Evolutionary conservation across 2,329 filamentous ascomycete genomes (phyloP).

Genomic region (Acrodontium crateriforme): DNA sequence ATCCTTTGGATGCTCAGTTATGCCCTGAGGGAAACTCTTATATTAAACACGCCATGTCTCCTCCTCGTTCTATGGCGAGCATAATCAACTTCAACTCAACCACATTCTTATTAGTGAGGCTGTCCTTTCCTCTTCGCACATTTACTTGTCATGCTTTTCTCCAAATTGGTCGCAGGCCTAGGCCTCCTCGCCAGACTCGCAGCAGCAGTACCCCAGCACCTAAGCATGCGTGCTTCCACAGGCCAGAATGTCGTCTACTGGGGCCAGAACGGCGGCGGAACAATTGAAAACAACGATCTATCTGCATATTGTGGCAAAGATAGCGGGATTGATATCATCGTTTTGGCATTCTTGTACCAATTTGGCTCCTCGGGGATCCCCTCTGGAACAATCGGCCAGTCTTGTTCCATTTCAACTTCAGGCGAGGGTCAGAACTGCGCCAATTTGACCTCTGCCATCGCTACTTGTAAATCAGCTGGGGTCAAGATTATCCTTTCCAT

Average conservation of each 20-base stretch:
- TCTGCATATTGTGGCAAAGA: background rate
- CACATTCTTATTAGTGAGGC: too few species aligned
- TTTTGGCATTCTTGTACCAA: slow-evolving; percentile 3
- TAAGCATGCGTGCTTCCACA: too few species aligned
- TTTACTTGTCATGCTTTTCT: too few species aligned
- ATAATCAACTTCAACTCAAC: too few species aligned
- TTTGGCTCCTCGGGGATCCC: slow-evolving; percentile 1
- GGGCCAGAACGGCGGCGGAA: background rate
- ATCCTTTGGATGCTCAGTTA: too few species aligned
- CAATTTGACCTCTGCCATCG: slow-evolving; percentile 24
- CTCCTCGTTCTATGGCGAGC: too few species aligned
- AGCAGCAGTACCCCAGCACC: too few species aligned
- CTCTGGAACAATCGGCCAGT: background rate
- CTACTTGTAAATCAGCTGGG: slow-evolving; percentile 26
- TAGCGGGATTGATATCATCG: slow-evolving; percentile 1
- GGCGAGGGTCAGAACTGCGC: slow-evolving; percentile 19
- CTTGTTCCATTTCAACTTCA: slow-evolving; percentile 4
- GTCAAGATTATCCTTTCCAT: slow-evolving; percentile 32
- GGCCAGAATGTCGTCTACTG: background rate
- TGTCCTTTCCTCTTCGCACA: too few species aligned
- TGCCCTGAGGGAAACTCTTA: too few species aligned
- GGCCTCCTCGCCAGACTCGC: too few species aligned
- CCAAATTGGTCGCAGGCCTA: too few species aligned
- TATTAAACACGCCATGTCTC: too few species aligned
- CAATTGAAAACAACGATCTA: background rate